phyloP scores from a whole-genome alignment of 768 basidiomycete genomes.

The Melanogaster broomeanus region DNA sequence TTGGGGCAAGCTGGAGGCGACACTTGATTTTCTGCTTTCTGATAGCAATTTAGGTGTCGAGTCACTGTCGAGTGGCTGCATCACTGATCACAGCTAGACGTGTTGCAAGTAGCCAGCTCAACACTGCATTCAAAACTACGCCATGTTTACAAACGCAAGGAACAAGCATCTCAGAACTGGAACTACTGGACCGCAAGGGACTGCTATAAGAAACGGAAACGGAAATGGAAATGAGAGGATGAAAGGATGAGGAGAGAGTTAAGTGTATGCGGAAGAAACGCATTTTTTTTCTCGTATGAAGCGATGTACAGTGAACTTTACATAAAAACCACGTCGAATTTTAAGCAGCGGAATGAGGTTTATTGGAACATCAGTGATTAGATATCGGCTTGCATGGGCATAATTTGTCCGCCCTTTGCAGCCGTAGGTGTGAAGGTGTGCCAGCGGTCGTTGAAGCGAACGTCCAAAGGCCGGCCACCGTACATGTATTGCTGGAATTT shows the following conservation, averaged over 20 bases:
- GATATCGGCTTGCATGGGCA: conserved; percentile 63
- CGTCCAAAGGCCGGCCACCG: conserved; percentile 86
- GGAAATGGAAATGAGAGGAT: neutral
- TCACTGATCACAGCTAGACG: too few relatives aligned
- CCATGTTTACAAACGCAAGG: neutral
- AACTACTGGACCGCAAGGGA: neutral
- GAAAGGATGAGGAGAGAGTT: neutral
- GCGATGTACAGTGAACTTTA: neutral
- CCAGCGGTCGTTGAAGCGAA: conserved; percentile 95
- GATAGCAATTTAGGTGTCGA: too few relatives aligned
- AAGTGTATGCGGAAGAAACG: neutral
- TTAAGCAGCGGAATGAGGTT: neutral
- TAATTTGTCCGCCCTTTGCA: conserved; percentile 82
- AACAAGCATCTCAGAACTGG: neutral
- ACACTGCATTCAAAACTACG: conserved; percentile 6
- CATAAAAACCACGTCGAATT: neutral
- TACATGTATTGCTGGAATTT: conserved; percentile 98
- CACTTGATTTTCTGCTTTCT: too few relatives aligned
- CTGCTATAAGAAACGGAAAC: neutral
- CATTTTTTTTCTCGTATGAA: neutral
- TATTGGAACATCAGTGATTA: conserved; percentile 4
- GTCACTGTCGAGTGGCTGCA: too few relatives aligned
- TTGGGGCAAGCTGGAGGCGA: too few relatives aligned
- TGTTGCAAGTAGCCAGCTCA: neutral
- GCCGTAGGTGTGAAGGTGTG: conserved; percentile 89